Percentiles rank a stretch among this genome's conserved stretches.
Conservation (phyloP, 176 grass and related monocot species). For the Cocos nucifera region DNA sequence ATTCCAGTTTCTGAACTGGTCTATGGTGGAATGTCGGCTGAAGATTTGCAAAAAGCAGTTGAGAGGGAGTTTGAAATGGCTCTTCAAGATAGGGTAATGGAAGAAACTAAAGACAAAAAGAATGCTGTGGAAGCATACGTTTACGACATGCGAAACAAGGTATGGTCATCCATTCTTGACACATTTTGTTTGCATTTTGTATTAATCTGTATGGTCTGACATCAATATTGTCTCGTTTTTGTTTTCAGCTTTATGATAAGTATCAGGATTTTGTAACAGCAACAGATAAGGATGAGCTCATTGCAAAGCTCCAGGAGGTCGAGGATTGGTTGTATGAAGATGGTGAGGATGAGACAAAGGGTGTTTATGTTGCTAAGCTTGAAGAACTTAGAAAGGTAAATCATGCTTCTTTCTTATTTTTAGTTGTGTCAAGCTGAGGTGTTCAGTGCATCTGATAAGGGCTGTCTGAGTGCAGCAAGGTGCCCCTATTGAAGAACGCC, state of each 20-base stretch:
- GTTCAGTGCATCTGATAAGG: too few relatives aligned
- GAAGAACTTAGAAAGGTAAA: slow-evolving; percentile 75
- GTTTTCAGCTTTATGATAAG: slow-evolving; percentile 60
- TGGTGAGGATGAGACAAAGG: slow-evolving; percentile 95
- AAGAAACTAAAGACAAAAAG: slow-evolving; percentile 98
- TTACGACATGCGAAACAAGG: slow-evolving; percentile 98
- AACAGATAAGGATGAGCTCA: slow-evolving; percentile 60
- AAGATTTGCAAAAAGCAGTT: slow-evolving; percentile 67
- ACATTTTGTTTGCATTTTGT: not conserved
- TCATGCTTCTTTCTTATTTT: too few relatives aligned
- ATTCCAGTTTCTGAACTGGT: slow-evolving; percentile 61
- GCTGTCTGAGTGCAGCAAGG: slow-evolving; percentile 39
- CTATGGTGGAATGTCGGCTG: slow-evolving; percentile 50
- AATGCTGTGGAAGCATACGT: slow-evolving; percentile 97
- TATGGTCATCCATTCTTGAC: slow-evolving; percentile 2
- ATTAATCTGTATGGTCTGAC: slow-evolving; percentile 20
- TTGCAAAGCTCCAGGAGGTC: slow-evolving; percentile 70
- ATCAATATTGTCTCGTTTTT: slow-evolving; percentile 6
- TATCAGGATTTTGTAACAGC: slow-evolving; percentile 56
- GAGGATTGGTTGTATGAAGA: slow-evolving; percentile 99
- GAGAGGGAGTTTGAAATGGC: slow-evolving; percentile 98
- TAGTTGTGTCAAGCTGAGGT: too few relatives aligned
- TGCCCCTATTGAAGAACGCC: slow-evolving; percentile 52
- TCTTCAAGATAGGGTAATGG: slow-evolving; percentile 93
- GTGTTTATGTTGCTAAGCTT: slow-evolving; percentile 87